phyloP scores from a whole-genome alignment of 2,329 filamentous ascomycete genomes.

The Berkeleyomyces rouxiae region DNA sequence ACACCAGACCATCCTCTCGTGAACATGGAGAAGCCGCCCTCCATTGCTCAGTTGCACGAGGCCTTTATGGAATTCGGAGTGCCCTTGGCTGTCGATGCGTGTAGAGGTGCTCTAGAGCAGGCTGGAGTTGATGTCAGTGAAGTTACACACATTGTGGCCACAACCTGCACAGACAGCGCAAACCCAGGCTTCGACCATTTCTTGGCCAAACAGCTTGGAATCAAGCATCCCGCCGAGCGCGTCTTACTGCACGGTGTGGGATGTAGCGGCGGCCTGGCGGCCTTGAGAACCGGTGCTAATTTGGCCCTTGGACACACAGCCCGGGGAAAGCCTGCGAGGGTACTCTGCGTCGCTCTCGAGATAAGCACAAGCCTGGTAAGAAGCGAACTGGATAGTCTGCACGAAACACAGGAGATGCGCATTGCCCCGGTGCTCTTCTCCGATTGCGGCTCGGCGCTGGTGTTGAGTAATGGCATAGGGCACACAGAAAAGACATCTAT shows the following conservation, averaged over 20 bases:
- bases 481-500: constrained; percentile 20
- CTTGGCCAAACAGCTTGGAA: constrained; percentile 40
- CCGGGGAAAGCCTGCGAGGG: constrained; percentile 40
- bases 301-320: constrained; percentile 46
- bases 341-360: constrained; percentile 50
- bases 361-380: constrained; percentile 43
- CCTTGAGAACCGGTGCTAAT: constrained; percentile 47
- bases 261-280: constrained; percentile 46
- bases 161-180: constrained; percentile 52
- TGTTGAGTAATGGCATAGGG: constrained; percentile 48
- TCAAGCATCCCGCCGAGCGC: constrained; percentile 43
- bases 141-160: constrained; percentile 51
- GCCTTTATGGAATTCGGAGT: constrained; percentile 41
- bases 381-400: constrained; percentile 47
- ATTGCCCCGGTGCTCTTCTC: constrained; percentile 53
- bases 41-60: constrained; percentile 37
- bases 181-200: constrained; percentile 54
- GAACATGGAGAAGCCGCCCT: constrained; percentile 34
- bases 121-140: constrained; percentile 32
- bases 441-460: constrained; percentile 49
- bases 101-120: constrained; percentile 38
- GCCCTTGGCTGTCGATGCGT: constrained; percentile 37
- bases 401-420: constrained; percentile 40
- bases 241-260: constrained; percentile 50
- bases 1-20: constrained; percentile 43